A percentile compares a stretch with the other conserved stretches of the same genome.
These are phyloP conservation scores for Rehmannia glutinosa DNA, from an alignment of 257 asterid genomes.

Conservation along the genomic window DNA sequence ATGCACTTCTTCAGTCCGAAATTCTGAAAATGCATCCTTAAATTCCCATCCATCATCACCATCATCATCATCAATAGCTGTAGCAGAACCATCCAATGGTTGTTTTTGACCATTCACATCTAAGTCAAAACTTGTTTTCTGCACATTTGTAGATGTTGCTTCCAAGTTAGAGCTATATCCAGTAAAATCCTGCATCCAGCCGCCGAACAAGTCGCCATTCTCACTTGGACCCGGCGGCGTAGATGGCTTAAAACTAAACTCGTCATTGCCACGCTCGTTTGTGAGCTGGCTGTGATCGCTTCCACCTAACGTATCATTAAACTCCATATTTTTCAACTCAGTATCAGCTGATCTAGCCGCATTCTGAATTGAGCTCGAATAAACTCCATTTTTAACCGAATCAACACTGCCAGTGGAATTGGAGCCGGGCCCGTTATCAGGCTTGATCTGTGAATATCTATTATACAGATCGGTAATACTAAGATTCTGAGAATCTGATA, in stretches of 20 bases:
- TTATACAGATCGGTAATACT: conserved; percentile 37
- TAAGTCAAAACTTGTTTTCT: conserved; percentile 20
- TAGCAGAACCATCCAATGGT: conserved; percentile 4
- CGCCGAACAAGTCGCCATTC: conserved; percentile 22
- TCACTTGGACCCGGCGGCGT: conserved; percentile 18
- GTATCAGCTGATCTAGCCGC: conserved; percentile 24
- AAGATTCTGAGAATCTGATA: conserved; percentile 20
- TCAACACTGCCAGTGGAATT: conserved; percentile 14
- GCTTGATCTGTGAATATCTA: conserved; percentile 24
- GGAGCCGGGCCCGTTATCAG: conserved; percentile 18
- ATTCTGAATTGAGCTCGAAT: conserved; percentile 21
- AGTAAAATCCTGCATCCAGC: conserved; percentile 30
- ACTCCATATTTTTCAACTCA: conserved; percentile 21
- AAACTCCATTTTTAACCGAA: conserved; percentile 29
- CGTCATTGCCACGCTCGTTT: conserved; percentile 25
- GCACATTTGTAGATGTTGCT: conserved; percentile 16
- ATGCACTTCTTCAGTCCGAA: conserved; percentile 20
- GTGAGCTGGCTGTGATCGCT: conserved; percentile 30
- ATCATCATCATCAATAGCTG: conserved; percentile 25
- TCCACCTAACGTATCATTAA: conserved; percentile 8
- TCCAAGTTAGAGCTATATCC: conserved; percentile 19
- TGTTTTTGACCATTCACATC: conserved; percentile 23
- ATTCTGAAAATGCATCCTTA: conserved; percentile 54
- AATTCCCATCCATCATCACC: conserved; percentile 70
- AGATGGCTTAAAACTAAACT: conserved; percentile 22